Evolutionary conservation across 352 stramenopile genomes (phyloP).

Genomic region (Phytophthora ohioensis): DNA sequence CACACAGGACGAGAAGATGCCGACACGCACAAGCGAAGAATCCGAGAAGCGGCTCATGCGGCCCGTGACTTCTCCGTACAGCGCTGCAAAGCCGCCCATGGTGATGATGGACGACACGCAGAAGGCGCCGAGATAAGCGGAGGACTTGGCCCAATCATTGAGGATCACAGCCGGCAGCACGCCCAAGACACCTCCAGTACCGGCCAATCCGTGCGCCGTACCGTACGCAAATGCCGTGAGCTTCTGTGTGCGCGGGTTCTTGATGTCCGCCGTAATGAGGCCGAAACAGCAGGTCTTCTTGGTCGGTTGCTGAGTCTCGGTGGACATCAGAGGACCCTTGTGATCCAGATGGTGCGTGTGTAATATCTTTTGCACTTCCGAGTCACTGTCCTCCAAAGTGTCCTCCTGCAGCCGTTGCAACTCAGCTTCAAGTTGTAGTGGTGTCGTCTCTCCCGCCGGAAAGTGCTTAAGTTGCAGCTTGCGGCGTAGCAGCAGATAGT

Average conservation of each 20-base stretch:
- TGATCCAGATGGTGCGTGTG: slow-evolving; percentile 47
- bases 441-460: slow-evolving; percentile 41
- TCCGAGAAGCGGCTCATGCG: slow-evolving; percentile 71
- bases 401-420: slow-evolving; percentile 20
- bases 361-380: slow-evolving; percentile 50
- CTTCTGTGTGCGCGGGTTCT: slow-evolving; percentile 63
- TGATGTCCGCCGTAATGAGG: slow-evolving; percentile 57
- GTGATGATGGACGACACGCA: slow-evolving; percentile 87
- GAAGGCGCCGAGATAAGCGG: slow-evolving; percentile 86
- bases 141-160: slow-evolving; percentile 74
- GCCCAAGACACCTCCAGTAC: slow-evolving; percentile 73
- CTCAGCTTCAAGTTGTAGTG: slow-evolving; percentile 32
- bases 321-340: slow-evolving; percentile 20
- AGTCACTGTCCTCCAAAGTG: slow-evolving; percentile 28
- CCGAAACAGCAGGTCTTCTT: slow-evolving; percentile 53
- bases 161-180: slow-evolving; percentile 90
- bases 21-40: slow-evolving; percentile 61
- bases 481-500: slow-evolving; percentile 54
- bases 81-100: slow-evolving; percentile 87
- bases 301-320: slow-evolving; percentile 11
- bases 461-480: slow-evolving; percentile 38
- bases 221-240: slow-evolving; percentile 84
- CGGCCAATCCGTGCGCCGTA: slow-evolving; percentile 88
- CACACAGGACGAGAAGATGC: slow-evolving; percentile 74
- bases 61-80: slow-evolving; percentile 80